Base-by-base conservation (phyloP, 2,329 filamentous ascomycete genomes). In the Alternaria dauci region DNA sequence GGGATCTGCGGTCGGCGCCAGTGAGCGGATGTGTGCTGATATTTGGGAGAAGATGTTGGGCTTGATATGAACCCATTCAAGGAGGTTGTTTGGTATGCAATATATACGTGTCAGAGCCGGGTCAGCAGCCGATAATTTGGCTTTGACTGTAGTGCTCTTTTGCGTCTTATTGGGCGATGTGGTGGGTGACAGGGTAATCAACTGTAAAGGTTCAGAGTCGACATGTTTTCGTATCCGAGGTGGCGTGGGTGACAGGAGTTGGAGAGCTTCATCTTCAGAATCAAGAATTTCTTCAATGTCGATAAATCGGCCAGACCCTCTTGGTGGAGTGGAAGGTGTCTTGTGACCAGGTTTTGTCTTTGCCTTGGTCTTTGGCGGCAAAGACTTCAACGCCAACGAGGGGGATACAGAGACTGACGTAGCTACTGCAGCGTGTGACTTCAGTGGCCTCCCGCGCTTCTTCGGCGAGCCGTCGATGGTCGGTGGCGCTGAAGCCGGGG, bases 11-110 rank as follows among this genome's bases (percentile, higher is more conserved):
- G 76, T 78, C 2, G 78, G 77, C 5, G 78, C 79, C 28, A 83
- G 79, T 7, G 75, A 72, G 38, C 79, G 82, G 36, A 89, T 77
- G 3, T 82, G 80, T 11, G 76, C 68, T 6, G 83, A 84, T 52
- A 88, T 86, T 34, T 77, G 74, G 0, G 73, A 69, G 61, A 81
- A 83, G n/a, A 88, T 66, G 4, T 71, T 68, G 1, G 73, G 62
- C 46, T 78, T 72, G 30, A 81, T 65, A 28, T 62, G 47, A 0
- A 61, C 55, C 76, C 79, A 82, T 25, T 66, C 56, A 1, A 78
- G 68, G 3, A 73, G 57, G 0, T 59, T 39, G 3, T 55, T 55
- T 0, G 63, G 55, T 47, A 73, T 68, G 50, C 59, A 47, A 50
- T 59, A 61, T 26, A 77, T 57, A 5, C 48, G 61, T 4, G 55